Evolutionary conservation across 78 protist species (phyloP).

Genomic region (Dictyostelium purpureum): DNA sequence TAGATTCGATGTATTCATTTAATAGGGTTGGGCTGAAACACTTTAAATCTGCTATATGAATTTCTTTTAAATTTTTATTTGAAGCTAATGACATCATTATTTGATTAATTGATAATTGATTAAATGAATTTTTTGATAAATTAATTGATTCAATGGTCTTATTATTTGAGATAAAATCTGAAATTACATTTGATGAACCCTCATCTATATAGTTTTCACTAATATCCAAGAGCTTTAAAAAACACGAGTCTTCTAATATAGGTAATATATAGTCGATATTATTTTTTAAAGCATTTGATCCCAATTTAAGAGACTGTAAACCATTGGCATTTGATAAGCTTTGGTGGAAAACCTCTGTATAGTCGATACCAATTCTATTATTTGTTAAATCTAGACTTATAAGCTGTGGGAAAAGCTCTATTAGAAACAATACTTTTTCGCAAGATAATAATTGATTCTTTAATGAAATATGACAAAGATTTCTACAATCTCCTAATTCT

Average conservation of each 20-base stretch:
- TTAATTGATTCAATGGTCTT: neutral
- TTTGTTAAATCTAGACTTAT: neutral
- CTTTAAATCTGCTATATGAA: neutral
- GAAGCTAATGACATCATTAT: neutral
- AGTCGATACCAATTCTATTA: neutral
- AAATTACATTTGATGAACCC: neutral
- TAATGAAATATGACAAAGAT: neutral
- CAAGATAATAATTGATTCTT: constrained; percentile 1
- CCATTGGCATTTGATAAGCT: neutral
- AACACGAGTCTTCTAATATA: neutral
- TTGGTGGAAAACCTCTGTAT: neutral
- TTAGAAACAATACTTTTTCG: neutral
- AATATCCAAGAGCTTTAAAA: neutral
- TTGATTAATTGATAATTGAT: neutral
- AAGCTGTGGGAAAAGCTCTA: neutral
- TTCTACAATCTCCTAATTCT: neutral
- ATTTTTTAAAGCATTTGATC: neutral
- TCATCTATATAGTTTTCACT: neutral
- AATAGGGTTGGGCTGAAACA: neutral
- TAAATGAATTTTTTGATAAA: neutral
- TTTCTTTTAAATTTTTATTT: neutral
- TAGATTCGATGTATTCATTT: neutral
- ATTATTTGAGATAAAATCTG: neutral
- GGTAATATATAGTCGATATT: neutral
- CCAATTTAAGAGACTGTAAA: neutral